Conservation (phyloP, 495 filamentous ascomycete genomes). For the Aspergillus funiculosus region DNA sequence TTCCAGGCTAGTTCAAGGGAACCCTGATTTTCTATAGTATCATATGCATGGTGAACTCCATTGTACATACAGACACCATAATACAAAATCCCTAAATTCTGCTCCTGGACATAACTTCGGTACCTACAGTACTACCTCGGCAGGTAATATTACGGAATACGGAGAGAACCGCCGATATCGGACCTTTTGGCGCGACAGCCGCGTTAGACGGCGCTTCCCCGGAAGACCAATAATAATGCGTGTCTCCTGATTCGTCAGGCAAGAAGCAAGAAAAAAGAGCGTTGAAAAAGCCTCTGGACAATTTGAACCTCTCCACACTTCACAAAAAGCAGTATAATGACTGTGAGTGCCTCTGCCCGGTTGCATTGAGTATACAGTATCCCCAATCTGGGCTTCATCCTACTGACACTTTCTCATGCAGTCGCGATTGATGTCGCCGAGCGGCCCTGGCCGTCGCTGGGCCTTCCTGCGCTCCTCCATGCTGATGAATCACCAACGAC, state of each 20-base stretch:
- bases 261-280: slow-evolving; percentile 1
- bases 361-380: background rate
- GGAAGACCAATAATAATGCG: slow-evolving; percentile 25
- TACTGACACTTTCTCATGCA: slow-evolving; percentile 14
- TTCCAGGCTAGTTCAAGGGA: slow-evolving; percentile 26
- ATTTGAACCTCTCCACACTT: slow-evolving; percentile 5
- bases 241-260: slow-evolving; percentile 14
- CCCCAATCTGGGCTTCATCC: background rate
- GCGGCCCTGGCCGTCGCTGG: slow-evolving; percentile 25
- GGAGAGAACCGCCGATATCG: slow-evolving; percentile 16
- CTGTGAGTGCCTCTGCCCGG: background rate
- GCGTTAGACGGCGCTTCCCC: slow-evolving; percentile 20
- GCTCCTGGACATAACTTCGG: too few species aligned
- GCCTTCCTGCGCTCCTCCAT: slow-evolving; percentile 22
- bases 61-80: too few species aligned
- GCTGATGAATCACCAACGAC: slow-evolving; percentile 26
- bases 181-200: background rate
- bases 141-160: too few species aligned
- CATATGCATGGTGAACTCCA: background rate
- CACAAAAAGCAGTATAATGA: slow-evolving; percentile 10
- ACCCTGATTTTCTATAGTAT: background rate
- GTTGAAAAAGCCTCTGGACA: background rate
- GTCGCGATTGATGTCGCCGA: slow-evolving; percentile 31
- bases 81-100: too few species aligned
- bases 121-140: too few species aligned